Evolutionary conservation across 1,139 yeast genomes (phyloP).

Genomic region (Spencermartinsiella ligniputridi): DNA sequence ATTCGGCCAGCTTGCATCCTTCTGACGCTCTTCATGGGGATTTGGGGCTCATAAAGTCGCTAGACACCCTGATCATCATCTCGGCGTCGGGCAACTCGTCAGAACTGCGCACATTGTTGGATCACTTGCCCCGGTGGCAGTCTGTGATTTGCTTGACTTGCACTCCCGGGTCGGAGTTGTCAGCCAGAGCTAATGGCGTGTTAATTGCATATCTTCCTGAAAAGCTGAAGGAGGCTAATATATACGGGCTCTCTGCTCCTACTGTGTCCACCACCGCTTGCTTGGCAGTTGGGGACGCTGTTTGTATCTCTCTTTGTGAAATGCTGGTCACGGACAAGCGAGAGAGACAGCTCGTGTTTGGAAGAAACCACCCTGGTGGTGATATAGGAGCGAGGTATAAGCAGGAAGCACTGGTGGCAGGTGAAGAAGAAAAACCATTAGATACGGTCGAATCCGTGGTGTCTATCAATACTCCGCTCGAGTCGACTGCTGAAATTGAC

Average conservation of each 20-base stretch:
- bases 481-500: background rate
- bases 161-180: conserved; percentile 42
- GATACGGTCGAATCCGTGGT: background rate
- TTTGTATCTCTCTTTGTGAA: conserved; percentile 68
- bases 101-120: conserved; percentile 57
- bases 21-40: conserved; percentile 91
- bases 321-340: conserved; percentile 53
- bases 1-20: conserved; percentile 68
- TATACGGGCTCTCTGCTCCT: conserved; percentile 88
- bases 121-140: conserved; percentile 51
- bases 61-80: conserved; percentile 62
- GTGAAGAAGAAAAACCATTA: too few species aligned
- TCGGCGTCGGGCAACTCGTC: conserved; percentile 85
- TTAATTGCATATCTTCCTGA: conserved; percentile 61
- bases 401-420: background rate
- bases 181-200: conserved; percentile 46
- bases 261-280: conserved; percentile 79
- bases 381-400: conserved; percentile 63
- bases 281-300: conserved; percentile 73
- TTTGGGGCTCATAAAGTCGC: conserved; percentile 61
- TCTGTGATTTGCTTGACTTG: conserved; percentile 66
- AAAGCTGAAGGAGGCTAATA: conserved; percentile 51
- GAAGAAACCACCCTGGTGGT: conserved; percentile 84
- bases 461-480: background rate
- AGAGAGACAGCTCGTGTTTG: conserved; percentile 54